Conservation (phyloP, 768 basidiomycete genomes). For the Mycena amicta region DNA sequence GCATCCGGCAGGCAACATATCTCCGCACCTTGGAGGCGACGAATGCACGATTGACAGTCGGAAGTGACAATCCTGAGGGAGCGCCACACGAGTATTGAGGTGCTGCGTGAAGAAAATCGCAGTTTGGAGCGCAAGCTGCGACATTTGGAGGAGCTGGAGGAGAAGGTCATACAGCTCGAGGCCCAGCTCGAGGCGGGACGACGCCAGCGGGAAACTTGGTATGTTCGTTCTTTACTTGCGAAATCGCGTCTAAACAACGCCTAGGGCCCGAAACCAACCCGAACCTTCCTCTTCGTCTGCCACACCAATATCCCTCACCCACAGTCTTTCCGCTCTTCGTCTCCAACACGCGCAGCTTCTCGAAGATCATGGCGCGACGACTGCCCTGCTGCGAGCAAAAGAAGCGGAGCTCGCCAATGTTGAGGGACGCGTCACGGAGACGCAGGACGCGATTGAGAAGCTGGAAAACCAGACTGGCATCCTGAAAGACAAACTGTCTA, state of each 20-base stretch:
- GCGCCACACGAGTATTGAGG: constrained; percentile 62
- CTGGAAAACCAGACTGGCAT: constrained; percentile 40
- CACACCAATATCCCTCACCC: constrained; percentile 57
- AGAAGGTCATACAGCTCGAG: constrained; percentile 57
- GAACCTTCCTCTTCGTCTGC: constrained; percentile 41
- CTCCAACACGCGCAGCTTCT: constrained; percentile 63
- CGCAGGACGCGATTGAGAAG: constrained; percentile 32
- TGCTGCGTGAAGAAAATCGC: constrained; percentile 75
- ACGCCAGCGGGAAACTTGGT: constrained; percentile 63
- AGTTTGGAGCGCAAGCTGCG: constrained; percentile 56
- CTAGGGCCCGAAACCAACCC: constrained; percentile 30
- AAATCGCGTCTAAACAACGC: constrained; percentile 2
- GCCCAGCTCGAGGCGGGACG: constrained; percentile 66
- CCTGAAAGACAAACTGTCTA: constrained; percentile 39
- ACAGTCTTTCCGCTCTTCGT: constrained; percentile 61
- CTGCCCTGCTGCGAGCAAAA: constrained; percentile 53
- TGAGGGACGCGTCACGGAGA: constrained; percentile 39
- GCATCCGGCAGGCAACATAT: constrained; percentile 63
- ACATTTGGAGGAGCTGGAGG: constrained; percentile 55
- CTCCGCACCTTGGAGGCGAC: constrained; percentile 59
- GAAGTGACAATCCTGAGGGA: constrained; percentile 60
- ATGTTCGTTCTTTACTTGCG: neutral
- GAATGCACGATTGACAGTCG: constrained; percentile 54
- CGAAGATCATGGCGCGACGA: constrained; percentile 65
- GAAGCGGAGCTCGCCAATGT: constrained; percentile 52